A percentile compares a stretch with the other conserved stretches of the same genome.
These are phyloP conservation scores for Neoboletus magnificus DNA, from an alignment of 768 basidiomycete species.

Conservation along the genomic window DNA sequence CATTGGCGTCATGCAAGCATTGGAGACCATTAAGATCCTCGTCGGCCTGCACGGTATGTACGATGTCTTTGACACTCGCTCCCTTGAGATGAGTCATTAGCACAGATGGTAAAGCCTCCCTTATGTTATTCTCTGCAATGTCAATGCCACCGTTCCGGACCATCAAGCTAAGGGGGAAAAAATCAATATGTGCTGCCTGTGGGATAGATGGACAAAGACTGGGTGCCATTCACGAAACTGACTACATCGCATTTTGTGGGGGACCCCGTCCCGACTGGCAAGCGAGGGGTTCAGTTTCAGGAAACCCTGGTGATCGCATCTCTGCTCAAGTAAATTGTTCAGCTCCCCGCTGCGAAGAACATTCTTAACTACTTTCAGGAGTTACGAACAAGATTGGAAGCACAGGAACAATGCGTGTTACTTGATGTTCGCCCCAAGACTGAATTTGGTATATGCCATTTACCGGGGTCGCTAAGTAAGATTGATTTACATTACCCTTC, in stretches of 20 bases:
- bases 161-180: slow-evolving; percentile 74
- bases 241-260: slow-evolving; percentile 88
- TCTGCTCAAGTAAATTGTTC: slow-evolving; percentile 37
- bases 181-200: slow-evolving; percentile 74
- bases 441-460: slow-evolving; percentile 84
- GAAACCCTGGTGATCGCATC: slow-evolving; percentile 42
- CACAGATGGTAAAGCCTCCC: slow-evolving; percentile 55
- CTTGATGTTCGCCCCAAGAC: slow-evolving; percentile 77
- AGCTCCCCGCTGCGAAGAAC: not conserved
- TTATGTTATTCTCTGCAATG: slow-evolving; percentile 76
- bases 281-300: slow-evolving; percentile 44
- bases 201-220: slow-evolving; percentile 46
- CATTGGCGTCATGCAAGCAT: slow-evolving; percentile 86
- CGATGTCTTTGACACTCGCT: not conserved
- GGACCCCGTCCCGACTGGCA: slow-evolving; percentile 68
- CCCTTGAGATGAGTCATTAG: slow-evolving; percentile 3
- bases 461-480: slow-evolving; percentile 74
- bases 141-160: slow-evolving; percentile 70
- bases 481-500: slow-evolving; percentile 1
- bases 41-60: slow-evolving; percentile 60
- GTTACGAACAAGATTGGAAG: slow-evolving; percentile 38
- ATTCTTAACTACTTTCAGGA: slow-evolving; percentile 39
- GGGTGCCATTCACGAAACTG: slow-evolving; percentile 51
- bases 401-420: slow-evolving; percentile 35
- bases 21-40: slow-evolving; percentile 82